Evolutionary conservation across 345 rosid genomes (phyloP).

Genomic region (Cochlearia excelsa): DNA sequence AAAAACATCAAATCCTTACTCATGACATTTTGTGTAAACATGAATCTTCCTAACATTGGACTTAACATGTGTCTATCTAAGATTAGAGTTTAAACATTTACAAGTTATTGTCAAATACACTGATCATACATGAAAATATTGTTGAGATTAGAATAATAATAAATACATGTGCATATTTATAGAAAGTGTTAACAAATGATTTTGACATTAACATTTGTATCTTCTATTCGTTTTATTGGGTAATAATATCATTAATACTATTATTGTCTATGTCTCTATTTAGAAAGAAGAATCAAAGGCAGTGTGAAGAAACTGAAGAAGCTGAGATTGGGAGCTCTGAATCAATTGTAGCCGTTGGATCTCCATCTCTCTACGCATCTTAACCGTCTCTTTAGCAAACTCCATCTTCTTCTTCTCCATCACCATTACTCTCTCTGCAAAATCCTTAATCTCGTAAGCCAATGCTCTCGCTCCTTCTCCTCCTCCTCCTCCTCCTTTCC

Average conservation of each 20-base stretch:
- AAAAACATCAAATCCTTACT: not conserved
- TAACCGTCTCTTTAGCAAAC: conserved; percentile 55
- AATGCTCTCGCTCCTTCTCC: conserved; percentile 37
- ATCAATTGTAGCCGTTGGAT: conserved; percentile 52
- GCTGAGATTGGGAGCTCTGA: conserved; percentile 50
- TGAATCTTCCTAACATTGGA: too few relatives aligned
- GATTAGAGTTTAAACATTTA: too few relatives aligned
- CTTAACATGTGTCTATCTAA: too few relatives aligned
- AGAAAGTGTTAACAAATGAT: too few relatives aligned
- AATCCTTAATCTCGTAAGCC: conserved; percentile 54
- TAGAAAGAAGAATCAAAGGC: conserved; percentile 34
- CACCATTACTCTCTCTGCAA: conserved; percentile 53
- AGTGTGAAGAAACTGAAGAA: conserved; percentile 43
- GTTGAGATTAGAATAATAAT: too few relatives aligned
- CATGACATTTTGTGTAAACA: not conserved
- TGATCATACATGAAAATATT: too few relatives aligned
- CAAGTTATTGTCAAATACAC: too few relatives aligned
- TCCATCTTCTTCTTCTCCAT: conserved; percentile 74
- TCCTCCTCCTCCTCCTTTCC: conserved; percentile 27
- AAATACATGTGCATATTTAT: too few relatives aligned
- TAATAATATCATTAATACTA: too few relatives aligned
- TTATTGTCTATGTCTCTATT: too few relatives aligned
- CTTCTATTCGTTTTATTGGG: too few relatives aligned
- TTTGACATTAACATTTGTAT: too few relatives aligned
- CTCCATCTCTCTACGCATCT: conserved; percentile 69